Evolutionary conservation across 768 basidiomycete genomes (phyloP), one percentile per base, ranked within the genome.

Genomic region (Trametes meyenii): DNA sequence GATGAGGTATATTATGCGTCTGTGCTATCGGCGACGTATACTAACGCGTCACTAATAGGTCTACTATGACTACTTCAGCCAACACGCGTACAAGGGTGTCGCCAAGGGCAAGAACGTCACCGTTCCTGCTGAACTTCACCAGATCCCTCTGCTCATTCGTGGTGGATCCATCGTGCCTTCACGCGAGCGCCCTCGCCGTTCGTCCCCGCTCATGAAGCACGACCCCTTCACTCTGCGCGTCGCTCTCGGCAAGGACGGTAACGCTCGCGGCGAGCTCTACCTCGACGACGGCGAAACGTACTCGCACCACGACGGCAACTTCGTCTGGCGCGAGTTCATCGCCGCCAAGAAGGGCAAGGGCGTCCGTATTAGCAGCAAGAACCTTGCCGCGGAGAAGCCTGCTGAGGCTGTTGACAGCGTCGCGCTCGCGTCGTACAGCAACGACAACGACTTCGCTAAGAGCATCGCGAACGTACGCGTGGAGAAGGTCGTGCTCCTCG

Each of bases 201-300:
- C 96, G 1, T 92, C 96, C 0, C 80, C 86, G 0, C 79, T 96
- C 43, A 96, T 97, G 91, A 91, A 88, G 77, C 75, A 80, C 55
- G 97, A 99, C 71, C 97, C 96, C 0, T 93, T 96, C 80, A 98
- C 95, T 0, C 83, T 98, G 40, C 87, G 89, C 57, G 82, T 96
- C 23, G 92, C 94, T 0, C 78, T 96, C 19, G 83, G 83, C 75
- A 83, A 85, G 49, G 69, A 77, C 1, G 74, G 76, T 26, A 69
- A 65, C 33, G 96, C 96, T 0, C 72, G 70, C 1, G 97, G 97
- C 39, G 92, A 96, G 69, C 80, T 99, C 39, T 99, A 98, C 75
- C 83, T 96, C 58, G 97, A 99, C 72, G 97, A 98, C 67, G 97
- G 97, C 14, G 89, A 89, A 53, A 84, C 89, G 0, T 98, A 86